These are phyloP conservation scores for Hirschioporus abietinus DNA, from an alignment of 768 basidiomycete species.

Conservation along the genomic window DNA sequence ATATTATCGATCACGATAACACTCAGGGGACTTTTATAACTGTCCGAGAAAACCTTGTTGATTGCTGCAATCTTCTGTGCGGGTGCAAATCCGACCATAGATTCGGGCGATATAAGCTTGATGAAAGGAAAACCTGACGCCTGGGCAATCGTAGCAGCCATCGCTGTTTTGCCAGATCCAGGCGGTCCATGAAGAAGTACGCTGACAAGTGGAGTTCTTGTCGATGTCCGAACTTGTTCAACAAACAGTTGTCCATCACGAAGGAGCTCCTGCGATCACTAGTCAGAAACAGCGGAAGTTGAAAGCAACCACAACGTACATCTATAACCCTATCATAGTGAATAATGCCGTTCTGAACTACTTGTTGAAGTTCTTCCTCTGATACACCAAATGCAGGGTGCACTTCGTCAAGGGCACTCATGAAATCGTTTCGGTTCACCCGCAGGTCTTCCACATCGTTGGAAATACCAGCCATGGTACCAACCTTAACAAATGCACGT, in stretches of 20 bases:
- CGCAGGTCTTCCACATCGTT: conserved; percentile 92
- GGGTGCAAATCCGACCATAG: conserved; percentile 96
- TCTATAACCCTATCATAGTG: conserved; percentile 74
- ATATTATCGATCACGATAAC: conserved; percentile 94
- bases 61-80: conserved; percentile 86
- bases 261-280: conserved; percentile 61
- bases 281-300: conserved; percentile 5
- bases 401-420: conserved; percentile 88
- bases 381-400: conserved; percentile 97
- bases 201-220: conserved; percentile 87
- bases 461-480: conserved; percentile 94
- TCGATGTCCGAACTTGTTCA: conserved; percentile 88
- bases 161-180: conserved; percentile 90
- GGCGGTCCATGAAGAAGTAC: conserved; percentile 86
- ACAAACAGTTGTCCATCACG: conserved; percentile 85
- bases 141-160: conserved; percentile 92
- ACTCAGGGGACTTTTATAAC: conserved; percentile 95
- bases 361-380: conserved; percentile 89
- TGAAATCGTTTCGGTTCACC: conserved; percentile 82
- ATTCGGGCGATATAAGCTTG: conserved; percentile 92
- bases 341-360: conserved; percentile 95
- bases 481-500: conserved; percentile 43
- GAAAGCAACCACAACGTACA: conserved; percentile 40
- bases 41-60: conserved; percentile 89
- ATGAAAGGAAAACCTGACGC: conserved; percentile 96